Evolutionary conservation across 2,329 filamentous ascomycete genomes (phyloP), one percentile per base, ranked within the genome.

Genomic region (Talaromyces amestolkiae): DNA sequence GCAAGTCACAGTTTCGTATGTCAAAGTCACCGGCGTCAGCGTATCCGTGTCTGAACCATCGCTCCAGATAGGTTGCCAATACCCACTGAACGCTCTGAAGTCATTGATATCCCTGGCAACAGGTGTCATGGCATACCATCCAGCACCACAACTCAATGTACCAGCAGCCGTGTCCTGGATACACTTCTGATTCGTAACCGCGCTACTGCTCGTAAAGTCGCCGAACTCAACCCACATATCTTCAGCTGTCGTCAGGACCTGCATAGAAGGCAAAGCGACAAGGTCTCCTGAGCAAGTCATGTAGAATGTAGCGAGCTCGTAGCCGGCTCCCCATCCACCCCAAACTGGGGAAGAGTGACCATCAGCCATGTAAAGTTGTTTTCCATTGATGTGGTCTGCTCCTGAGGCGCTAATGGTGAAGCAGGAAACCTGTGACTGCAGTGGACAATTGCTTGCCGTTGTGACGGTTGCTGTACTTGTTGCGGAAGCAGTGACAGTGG

Each of bases 11-110:
- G n/a, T 54, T 3, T 35, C 11, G 35, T 54, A 35, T 22, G n/a
- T 54, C 31, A 54, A 35, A 35, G 51, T 35, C 31, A 54, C 31
- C 11, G 51, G 51, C 35, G 27, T 35, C 51, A 54, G 31, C 4
- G 31, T 54, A 19, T 37, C 51, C 1, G 27, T 19, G 7, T 35
- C 33, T n/a, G 31, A 54, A 1, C 51, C 31, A 54, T 54, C 31
- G 17, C 51, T 54, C 51, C 51, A 54, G 31, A 54, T 35, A 54
- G 51, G 51, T 31, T 54, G 51, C 51, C 51, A 54, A 9, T 54
- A 54, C 19, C 51, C 51, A 54, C 51, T 35, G 15, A 54, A 54
- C 3, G 51, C 51, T 19, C 51, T 54, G 51, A 54, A 54, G 3
- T 33, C 51, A 1, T 35, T 54, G n/a, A 37, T 54, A 35, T 19